These are phyloP conservation scores for Tirmania nivea DNA, from an alignment of 495 filamentous ascomycete genomes.

Conservation along the genomic window DNA sequence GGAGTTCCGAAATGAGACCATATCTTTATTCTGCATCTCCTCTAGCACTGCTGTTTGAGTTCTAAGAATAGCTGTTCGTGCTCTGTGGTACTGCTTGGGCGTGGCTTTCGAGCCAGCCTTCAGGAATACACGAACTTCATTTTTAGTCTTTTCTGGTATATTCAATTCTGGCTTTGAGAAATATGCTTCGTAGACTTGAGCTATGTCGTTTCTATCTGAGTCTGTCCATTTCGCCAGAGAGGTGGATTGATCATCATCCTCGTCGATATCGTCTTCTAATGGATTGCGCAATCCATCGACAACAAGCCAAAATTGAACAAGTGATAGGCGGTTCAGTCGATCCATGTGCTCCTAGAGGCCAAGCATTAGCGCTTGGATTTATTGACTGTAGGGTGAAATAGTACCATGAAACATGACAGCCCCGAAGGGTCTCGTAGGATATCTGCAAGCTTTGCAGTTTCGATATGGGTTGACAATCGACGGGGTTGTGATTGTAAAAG, in stretches of 20 bases:
- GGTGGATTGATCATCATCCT: constrained; percentile 41
- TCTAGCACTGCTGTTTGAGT: constrained; percentile 69
- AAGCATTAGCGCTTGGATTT: constrained; percentile 2
- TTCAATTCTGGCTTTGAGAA: constrained; percentile 62
- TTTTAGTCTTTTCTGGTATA: constrained; percentile 43
- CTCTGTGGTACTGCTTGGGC: constrained; percentile 59
- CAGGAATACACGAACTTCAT: constrained; percentile 53
- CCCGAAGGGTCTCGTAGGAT: constrained; percentile 72
- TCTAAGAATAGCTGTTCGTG: constrained; percentile 56
- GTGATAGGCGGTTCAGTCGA: constrained; percentile 56
- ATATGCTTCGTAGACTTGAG: constrained; percentile 76
- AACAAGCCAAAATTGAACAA: constrained; percentile 97
- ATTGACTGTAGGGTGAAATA: neutral
- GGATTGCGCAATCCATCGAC: constrained; percentile 96
- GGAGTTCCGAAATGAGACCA: constrained; percentile 69
- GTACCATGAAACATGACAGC: constrained; percentile 80
- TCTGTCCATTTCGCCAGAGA: constrained; percentile 52
- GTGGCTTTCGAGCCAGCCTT: constrained; percentile 52
- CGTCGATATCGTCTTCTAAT: constrained; percentile 61
- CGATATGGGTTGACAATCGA: constrained; percentile 23
- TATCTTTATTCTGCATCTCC: constrained; percentile 56
- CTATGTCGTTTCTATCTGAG: constrained; percentile 66
- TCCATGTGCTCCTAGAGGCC: constrained; percentile 70
- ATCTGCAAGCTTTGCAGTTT: constrained; percentile 54
- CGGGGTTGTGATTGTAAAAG: neutral